Evolutionary conservation across 2,329 filamentous ascomycete species (phyloP).

Genomic region (Colletotrichum agaves): DNA sequence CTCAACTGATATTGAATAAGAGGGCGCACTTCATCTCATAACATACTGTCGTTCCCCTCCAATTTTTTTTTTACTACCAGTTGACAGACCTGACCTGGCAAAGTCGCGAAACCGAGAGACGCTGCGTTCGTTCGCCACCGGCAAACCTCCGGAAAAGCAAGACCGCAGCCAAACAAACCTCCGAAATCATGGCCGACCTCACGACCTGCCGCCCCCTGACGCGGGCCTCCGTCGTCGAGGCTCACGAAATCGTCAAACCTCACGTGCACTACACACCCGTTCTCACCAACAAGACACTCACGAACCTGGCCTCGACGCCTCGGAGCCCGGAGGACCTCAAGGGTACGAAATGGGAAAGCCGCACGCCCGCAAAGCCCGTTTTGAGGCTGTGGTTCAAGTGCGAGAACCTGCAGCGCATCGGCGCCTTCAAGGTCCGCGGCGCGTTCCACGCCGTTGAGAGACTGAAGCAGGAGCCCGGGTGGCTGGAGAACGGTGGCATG

Average conservation of each 20-base stretch:
- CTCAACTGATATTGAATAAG: background rate
- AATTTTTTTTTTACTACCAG: background rate
- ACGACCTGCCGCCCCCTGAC: constrained; percentile 72
- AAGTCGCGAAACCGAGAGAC: background rate
- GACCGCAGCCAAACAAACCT: constrained; percentile 2
- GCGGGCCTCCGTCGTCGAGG: constrained; percentile 75
- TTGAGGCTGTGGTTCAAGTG: constrained; percentile 92
- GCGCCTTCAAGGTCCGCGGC: constrained; percentile 92
- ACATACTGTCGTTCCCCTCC: background rate
- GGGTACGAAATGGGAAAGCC: constrained; percentile 67
- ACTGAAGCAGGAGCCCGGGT: constrained; percentile 70
- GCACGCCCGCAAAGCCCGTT: constrained; percentile 69
- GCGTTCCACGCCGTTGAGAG: constrained; percentile 87
- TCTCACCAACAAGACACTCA: constrained; percentile 81
- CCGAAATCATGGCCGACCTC: constrained; percentile 61
- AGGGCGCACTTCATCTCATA: background rate
- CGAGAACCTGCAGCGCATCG: constrained; percentile 90
- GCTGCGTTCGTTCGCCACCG: background rate
- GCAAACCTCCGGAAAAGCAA: background rate
- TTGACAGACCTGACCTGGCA: no score
- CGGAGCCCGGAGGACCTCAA: constrained; percentile 64
- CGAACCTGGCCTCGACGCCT: constrained; percentile 77
- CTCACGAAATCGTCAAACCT: constrained; percentile 77
- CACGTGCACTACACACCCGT: constrained; percentile 88
- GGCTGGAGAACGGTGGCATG: constrained; percentile 68